Evolutionary conservation across 2,329 filamentous ascomycete genomes (phyloP).

Genomic region (Colletotrichum phormii): DNA sequence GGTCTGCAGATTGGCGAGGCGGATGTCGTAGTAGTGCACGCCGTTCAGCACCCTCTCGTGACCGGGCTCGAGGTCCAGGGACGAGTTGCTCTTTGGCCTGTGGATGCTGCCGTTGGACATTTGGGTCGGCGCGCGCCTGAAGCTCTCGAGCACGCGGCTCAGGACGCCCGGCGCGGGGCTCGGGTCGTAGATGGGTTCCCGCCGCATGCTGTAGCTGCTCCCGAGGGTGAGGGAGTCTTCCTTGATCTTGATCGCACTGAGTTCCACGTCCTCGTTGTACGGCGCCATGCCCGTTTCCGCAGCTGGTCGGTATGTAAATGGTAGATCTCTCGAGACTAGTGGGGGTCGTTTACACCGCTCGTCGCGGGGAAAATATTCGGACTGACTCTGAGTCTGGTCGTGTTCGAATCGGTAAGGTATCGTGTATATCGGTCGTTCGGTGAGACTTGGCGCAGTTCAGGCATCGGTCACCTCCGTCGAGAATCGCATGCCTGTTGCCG

Average conservation of each 20-base stretch:
- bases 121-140: conserved; percentile 69
- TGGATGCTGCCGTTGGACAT: conserved; percentile 47
- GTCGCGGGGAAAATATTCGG: background rate
- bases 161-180: conserved; percentile 47
- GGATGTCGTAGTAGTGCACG: conserved; percentile 66
- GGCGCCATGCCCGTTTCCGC: conserved; percentile 47
- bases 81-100: conserved; percentile 56
- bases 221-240: conserved; percentile 66
- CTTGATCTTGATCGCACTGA: conserved; percentile 69
- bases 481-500: conserved; percentile 28
- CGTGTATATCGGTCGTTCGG: conserved; percentile 3
- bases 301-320: conserved; percentile 20
- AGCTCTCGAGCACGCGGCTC: conserved; percentile 67
- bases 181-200: conserved; percentile 59
- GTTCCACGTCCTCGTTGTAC: conserved; percentile 58
- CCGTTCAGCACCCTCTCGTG: conserved; percentile 48
- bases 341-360: background rate
- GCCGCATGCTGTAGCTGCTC: conserved; percentile 64
- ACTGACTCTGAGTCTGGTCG: background rate
- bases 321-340: background rate
- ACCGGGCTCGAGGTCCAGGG: conserved; percentile 42
- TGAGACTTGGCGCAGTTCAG: conserved; percentile 3
- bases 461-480: conserved; percentile 13
- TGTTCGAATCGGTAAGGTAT: background rate
- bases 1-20: conserved; percentile 75